Base-by-base conservation (phyloP, 2,329 filamentous ascomycete species). In the Sarocladium brachiariae region DNA sequence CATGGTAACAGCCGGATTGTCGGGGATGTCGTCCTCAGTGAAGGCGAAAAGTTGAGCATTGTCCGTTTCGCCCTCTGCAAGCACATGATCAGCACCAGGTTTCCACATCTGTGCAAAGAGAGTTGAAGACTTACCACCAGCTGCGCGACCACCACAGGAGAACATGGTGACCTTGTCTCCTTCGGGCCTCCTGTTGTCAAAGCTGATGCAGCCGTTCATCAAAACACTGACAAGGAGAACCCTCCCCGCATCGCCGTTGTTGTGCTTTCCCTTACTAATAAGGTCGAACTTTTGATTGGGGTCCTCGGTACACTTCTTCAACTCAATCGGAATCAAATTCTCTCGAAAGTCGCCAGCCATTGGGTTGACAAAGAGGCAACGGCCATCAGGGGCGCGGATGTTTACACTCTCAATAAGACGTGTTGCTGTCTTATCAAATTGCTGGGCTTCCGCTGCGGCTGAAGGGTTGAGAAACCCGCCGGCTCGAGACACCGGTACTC, bases 301-400 rank as follows among this genome's bases (percentile, higher is more conserved):
- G 4, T 68, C 66, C 27, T 69, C 72, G 25, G 64, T 61, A 61
- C 76, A 79, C 24, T 62, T 59, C 8, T 70, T 70, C 9, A 77
- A 57, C 19, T 66, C 65, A 8, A 78, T 61, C 2, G 75, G 75
- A 48, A 78, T 76, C 43, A 78, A 63, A 55, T 79, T 79, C 60
- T 74, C 65, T 5, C 75, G 72, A 60, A 77, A 78, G 55, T 79
- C 75, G 31, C 75, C 76, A 0, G 73, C 74, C 1, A 73, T 73
- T 1, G 73, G 71, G 56, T 78, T 72, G 39, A 77, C 61, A 30
- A 70, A 76, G n/a, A 78, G 65, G 52, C 75, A 79, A 49, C 43
- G 43, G 16, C 43, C 43, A 47, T 47, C 43, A 13, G 43, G 16
- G 4, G 43, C 72, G 27, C 70, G 65, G 59, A 79, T 74, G 50